Conservation (phyloP, 257 asterid species). For the Eucommia ulmoides region DNA sequence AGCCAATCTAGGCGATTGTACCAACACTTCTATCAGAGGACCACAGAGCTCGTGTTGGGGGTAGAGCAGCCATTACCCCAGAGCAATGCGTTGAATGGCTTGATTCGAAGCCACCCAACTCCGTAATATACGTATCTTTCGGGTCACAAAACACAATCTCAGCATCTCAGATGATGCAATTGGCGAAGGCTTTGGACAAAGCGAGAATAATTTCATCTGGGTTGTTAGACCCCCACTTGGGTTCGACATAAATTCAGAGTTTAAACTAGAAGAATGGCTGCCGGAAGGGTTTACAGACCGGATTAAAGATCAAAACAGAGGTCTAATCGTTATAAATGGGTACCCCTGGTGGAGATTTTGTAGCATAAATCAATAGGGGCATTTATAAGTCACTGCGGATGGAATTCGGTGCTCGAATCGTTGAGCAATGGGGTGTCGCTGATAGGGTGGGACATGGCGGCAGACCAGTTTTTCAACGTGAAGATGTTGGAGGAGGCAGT, state of each 20-base stretch:
- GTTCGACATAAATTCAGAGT: not conserved
- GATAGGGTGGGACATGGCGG: not conserved
- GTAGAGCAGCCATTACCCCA: conserved; percentile 1
- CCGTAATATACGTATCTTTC: conserved; percentile 30
- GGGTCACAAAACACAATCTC: conserved; percentile 31
- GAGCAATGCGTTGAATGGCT: conserved; percentile 21
- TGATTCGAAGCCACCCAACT: conserved; percentile 12
- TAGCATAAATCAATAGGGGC: not conserved
- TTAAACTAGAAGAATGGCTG: not conserved
- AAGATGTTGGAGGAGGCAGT: not conserved
- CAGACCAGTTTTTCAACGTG: not conserved
- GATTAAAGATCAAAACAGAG: not conserved
- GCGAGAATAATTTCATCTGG: conserved; percentile 21
- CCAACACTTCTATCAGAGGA: conserved; percentile 11
- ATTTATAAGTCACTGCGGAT: not conserved
- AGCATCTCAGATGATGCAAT: conserved; percentile 12
- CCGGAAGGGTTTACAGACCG: not conserved
- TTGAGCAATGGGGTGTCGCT: not conserved
- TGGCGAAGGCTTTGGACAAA: conserved; percentile 25
- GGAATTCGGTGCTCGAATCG: not conserved
- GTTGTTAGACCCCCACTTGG: conserved; percentile 11
- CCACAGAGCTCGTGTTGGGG: conserved; percentile 12
- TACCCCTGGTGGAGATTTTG: not conserved
- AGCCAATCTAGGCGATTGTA: conserved; percentile 19
- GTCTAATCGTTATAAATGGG: not conserved